Conservation (phyloP, 2,329 filamentous ascomycete species). For the Rhynchosporium secalis region DNA sequence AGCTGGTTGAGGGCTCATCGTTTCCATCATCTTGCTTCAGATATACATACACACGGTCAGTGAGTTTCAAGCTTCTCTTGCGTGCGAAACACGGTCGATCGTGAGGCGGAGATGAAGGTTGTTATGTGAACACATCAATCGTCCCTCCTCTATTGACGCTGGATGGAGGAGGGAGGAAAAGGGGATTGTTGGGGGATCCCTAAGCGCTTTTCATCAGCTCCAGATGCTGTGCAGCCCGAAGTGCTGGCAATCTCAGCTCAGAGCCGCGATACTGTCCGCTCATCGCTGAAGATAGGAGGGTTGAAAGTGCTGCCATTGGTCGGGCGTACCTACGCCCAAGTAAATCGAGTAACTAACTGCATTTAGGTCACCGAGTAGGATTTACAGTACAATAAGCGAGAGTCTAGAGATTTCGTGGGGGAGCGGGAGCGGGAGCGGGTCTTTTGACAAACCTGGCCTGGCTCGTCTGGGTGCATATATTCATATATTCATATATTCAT, state of each 20-base stretch:
- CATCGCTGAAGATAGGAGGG: neutral
- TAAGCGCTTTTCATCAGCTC: neutral
- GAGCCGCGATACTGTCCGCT: slow-evolving; percentile 8
- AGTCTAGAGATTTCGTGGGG: neutral
- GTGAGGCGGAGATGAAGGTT: neutral
- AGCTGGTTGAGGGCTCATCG: slow-evolving; percentile 16
- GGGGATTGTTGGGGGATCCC: neutral
- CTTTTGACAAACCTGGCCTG: slow-evolving; percentile 3
- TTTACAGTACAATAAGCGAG: no score
- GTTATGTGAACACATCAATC: neutral
- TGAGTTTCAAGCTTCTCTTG: neutral
- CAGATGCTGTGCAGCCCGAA: neutral
- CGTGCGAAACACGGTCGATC: neutral
- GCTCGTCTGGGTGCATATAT: no score
- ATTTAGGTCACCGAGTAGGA: slow-evolving; percentile 6
- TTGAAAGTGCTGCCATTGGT: slow-evolving; percentile 3
- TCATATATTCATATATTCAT: neutral
- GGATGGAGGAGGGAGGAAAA: slow-evolving; percentile 1
- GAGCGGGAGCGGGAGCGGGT: neutral
- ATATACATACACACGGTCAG: neutral
- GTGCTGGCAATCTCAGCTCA: neutral
- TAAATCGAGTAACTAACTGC: neutral
- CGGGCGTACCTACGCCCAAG: slow-evolving; percentile 9
- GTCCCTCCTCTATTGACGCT: slow-evolving; percentile 5
- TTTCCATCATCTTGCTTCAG: slow-evolving; percentile 20